A percentile compares a stretch with the other conserved stretches of the same genome.
phyloP scores from a whole-genome alignment of 208 protist genomes.

The Naegleria lovaniensis region DNA sequence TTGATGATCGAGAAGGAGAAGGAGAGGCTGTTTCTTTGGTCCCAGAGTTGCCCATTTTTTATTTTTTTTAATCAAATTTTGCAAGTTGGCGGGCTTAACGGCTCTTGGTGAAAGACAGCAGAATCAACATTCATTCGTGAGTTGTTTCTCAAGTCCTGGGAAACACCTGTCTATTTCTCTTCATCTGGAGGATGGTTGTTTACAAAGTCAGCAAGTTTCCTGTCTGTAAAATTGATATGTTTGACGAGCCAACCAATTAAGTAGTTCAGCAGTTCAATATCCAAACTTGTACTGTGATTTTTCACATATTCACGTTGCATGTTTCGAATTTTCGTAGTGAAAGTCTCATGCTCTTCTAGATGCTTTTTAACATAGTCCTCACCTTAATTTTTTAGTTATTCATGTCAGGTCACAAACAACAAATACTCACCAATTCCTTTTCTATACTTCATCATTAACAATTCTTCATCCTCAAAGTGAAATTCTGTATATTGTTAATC shows the following conservation, averaged over 20 bases:
- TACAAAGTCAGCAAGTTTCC: not conserved
- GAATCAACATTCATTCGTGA: no score
- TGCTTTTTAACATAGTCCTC: not conserved
- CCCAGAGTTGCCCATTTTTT: no score
- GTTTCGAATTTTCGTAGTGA: not conserved
- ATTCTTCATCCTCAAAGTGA: not conserved
- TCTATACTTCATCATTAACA: not conserved
- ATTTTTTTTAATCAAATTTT: no score
- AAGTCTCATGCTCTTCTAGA: not conserved
- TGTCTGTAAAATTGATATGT: constrained; percentile 12
- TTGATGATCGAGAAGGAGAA: no score
- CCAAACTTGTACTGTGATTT: not conserved
- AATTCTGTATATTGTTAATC: not conserved
- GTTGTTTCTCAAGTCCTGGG: no score
- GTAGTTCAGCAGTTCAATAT: constrained; percentile 14
- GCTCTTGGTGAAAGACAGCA: no score
- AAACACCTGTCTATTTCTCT: no score
- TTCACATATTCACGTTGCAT: not conserved
- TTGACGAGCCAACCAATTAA: not conserved
- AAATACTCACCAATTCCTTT: not conserved
- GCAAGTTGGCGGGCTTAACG: no score
- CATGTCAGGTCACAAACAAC: no score
- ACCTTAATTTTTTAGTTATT: no score
- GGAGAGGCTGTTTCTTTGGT: no score
- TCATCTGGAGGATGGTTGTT: not conserved